phyloP scores from a whole-genome alignment of 129 eudicot species.

The sunflower (Helianthus annuus) region DNA sequence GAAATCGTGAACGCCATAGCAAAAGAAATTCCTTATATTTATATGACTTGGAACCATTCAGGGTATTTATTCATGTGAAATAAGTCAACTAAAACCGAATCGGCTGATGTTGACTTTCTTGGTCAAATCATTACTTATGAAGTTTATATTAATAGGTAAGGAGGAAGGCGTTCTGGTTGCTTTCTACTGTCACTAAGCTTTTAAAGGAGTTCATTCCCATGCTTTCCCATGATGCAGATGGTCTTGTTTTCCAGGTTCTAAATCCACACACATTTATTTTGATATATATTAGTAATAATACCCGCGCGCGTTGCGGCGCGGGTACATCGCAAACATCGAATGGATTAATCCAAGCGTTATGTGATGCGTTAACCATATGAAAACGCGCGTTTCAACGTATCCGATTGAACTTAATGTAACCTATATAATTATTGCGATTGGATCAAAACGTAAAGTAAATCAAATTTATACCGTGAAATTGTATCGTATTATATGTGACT shows the following conservation, averaged over 20 bases:
- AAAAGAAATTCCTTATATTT: slow-evolving; percentile 65
- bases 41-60: slow-evolving; percentile 93
- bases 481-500: no score
- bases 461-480: no score
- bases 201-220: slow-evolving; percentile 91
- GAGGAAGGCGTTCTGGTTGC: slow-evolving; percentile 99
- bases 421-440: no score
- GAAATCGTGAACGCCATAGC: slow-evolving; percentile 74
- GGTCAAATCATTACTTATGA: slow-evolving; percentile 26
- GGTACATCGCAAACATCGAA: no score
- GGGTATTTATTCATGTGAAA: slow-evolving; percentile 50
- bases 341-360: no score
- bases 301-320: no score
- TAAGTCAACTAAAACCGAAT: neutral
- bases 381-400: no score
- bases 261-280: slow-evolving; percentile 7
- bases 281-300: no score
- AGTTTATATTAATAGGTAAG: slow-evolving; percentile 61
- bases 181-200: slow-evolving; percentile 82
- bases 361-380: no score
- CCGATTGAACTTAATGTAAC: no score
- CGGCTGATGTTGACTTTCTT: neutral
- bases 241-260: slow-evolving; percentile 94
- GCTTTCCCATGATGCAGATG: slow-evolving; percentile 98
- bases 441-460: no score